Base-by-base conservation (phyloP, 768 basidiomycete genomes). In the Rhizopogon salebrosus region DNA sequence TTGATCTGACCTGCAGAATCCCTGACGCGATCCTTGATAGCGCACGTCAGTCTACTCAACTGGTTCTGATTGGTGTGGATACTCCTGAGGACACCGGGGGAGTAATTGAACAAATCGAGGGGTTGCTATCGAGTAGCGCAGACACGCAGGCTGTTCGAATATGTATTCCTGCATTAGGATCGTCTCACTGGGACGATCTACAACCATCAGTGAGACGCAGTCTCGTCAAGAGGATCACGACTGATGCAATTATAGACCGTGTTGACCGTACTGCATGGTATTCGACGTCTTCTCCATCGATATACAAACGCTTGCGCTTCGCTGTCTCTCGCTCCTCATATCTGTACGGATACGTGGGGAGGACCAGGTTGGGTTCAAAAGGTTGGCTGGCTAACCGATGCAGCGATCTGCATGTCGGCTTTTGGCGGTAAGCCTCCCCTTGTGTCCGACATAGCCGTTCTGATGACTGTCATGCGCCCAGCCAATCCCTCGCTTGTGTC, bases 351-450 rank as follows among this genome's bases (percentile, higher is more conserved):
- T 41, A 63, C 63, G 5, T 85, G 80, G 79, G 80, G 75, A 35
- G 86, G 82, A 16, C 57, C 68, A 18, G 87, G 83, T 2, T 95
- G 92, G 90, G 67, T 84, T 26, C 80, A 87, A 57, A 88, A 85
- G 64, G 66, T 95, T 16, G 82, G 85, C 14, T 93, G 90, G 91
- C 66, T 84, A 27, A 78, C 84, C 2, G 93, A 95, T 67, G 85
- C 80, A 8, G 78, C 82, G 26, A 73, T 97, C 41, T 85, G 83
- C 38, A 70, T 95, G 58, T 72, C 79, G 41, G 86, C 89, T 23
- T 95, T 95, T 67, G 80, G 87, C 51, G 86, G 93, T 92, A 68
- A 57, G 79, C 70, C 49, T 61, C 50, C 41, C 29, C 42, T 35
- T 31, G 20, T 31, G 51, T 41, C 22, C 39, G 24, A 35, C 41